phyloP scores from a whole-genome alignment of 2,329 filamentous ascomycete genomes.

The Cladosporium velox region DNA sequence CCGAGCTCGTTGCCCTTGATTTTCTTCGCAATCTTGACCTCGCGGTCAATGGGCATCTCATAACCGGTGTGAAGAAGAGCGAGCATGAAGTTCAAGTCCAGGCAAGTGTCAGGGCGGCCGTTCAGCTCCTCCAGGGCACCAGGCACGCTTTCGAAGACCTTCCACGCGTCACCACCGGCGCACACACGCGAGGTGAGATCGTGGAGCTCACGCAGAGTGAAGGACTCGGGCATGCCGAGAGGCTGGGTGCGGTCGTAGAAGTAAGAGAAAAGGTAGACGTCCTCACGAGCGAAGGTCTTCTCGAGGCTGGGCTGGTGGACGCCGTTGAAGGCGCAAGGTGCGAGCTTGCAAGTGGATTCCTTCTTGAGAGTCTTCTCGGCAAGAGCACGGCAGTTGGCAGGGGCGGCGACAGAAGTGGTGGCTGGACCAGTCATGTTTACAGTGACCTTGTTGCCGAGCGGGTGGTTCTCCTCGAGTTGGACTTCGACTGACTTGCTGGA shows the following conservation, averaged over 20 bases:
- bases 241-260: slow-evolving; percentile 95
- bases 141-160: slow-evolving; percentile 73
- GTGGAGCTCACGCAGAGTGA: slow-evolving; percentile 86
- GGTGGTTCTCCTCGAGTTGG: slow-evolving; percentile 65
- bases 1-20: slow-evolving; percentile 95
- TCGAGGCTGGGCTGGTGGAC: slow-evolving; percentile 89
- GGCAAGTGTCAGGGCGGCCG: slow-evolving; percentile 83
- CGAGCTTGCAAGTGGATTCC: slow-evolving; percentile 74
- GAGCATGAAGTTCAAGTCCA: slow-evolving; percentile 96
- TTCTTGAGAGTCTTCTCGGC: slow-evolving; percentile 91
- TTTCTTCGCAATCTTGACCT: slow-evolving; percentile 98
- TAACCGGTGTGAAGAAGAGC: slow-evolving; percentile 92
- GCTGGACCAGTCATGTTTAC: slow-evolving; percentile 88
- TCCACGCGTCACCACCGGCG: slow-evolving; percentile 80
- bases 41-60: slow-evolving; percentile 94
- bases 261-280: slow-evolving; percentile 96
- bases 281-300: slow-evolving; percentile 89
- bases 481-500: slow-evolving; percentile 74
- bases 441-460: slow-evolving; percentile 63
- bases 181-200: slow-evolving; percentile 85
- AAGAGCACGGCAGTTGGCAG: slow-evolving; percentile 85
- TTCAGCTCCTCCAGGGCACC: slow-evolving; percentile 77
- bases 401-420: slow-evolving; percentile 55
- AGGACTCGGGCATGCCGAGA: slow-evolving; percentile 97
- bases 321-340: slow-evolving; percentile 98